A percentile compares a stretch with the other conserved stretches of the same genome.
These are phyloP conservation scores for Bidens hawaiensis DNA, from an alignment of 140 eudicot genomes.

Conservation along the genomic window DNA sequence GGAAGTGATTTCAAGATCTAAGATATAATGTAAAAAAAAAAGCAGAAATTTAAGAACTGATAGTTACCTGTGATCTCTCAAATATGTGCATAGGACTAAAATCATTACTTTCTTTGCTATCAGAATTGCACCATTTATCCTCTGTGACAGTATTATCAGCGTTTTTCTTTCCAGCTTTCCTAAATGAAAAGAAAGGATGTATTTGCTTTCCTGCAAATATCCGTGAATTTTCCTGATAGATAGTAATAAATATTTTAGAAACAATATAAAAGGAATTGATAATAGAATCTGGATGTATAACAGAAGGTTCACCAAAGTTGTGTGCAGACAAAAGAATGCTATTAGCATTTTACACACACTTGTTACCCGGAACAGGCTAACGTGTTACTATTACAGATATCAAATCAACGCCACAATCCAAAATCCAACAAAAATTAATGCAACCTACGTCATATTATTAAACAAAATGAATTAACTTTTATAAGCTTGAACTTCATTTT, in stretches of 20 bases:
- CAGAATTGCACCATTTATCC: constrained; percentile 37
- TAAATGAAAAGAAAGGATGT: constrained; percentile 79
- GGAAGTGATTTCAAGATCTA: constrained; percentile 20
- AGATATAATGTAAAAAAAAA: neutral
- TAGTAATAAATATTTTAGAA: constrained; percentile 14
- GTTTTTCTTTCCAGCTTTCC: constrained; percentile 54
- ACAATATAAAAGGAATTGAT: neutral
- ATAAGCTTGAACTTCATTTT: too few species aligned
- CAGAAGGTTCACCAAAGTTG: neutral
- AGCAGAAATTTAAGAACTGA: neutral
- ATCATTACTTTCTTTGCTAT: constrained; percentile 36
- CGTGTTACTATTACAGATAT: too few species aligned
- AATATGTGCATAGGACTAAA: constrained; percentile 73
- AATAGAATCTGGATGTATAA: neutral
- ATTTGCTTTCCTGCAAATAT: constrained; percentile 80
- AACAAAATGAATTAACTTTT: too few species aligned
- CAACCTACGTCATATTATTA: too few species aligned
- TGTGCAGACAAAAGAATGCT: neutral
- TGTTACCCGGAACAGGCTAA: too few species aligned
- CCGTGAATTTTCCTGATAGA: constrained; percentile 82
- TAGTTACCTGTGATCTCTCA: constrained; percentile 61
- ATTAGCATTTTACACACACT: neutral
- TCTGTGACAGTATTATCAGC: constrained; percentile 39
- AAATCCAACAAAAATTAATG: too few species aligned
- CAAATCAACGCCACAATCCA: too few species aligned